Evolutionary conservation across 83 land plant genomes (phyloP).

Genomic region (Thuja plicata): DNA sequence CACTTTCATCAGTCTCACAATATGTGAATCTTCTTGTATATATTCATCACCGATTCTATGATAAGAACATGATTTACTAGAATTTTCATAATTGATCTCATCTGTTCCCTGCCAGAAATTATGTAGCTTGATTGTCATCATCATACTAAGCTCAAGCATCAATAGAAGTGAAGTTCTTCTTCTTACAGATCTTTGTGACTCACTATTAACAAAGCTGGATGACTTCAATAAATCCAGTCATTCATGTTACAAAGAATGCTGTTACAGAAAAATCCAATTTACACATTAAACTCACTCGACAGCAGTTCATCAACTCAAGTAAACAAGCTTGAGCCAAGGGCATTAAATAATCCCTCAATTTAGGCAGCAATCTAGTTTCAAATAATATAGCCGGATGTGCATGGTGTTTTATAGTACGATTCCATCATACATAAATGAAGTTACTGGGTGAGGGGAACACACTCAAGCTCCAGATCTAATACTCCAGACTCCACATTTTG

Average conservation of each 20-base stretch:
- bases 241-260: neutral
- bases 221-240: neutral
- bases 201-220: neutral
- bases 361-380: neutral
- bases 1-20: neutral
- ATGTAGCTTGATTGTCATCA: neutral
- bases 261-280: neutral
- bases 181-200: neutral
- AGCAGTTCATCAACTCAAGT: neutral
- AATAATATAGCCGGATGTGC: neutral
- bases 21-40: neutral
- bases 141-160: neutral
- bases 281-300: neutral
- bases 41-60: neutral
- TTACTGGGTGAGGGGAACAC: constrained; percentile 71
- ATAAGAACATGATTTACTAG: neutral
- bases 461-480: constrained; percentile 79
- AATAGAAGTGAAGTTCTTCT: neutral
- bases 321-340: neutral
- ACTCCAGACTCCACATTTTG: constrained; percentile 79
- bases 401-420: neutral
- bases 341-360: neutral
- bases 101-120: neutral
- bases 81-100: neutral
- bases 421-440: neutral